A percentile compares a stretch with the other conserved stretches of the same genome.
These are phyloP conservation scores for Selenicereus undatus DNA, from an alignment of 148 eudicot genomes.

Conservation along the genomic window DNA sequence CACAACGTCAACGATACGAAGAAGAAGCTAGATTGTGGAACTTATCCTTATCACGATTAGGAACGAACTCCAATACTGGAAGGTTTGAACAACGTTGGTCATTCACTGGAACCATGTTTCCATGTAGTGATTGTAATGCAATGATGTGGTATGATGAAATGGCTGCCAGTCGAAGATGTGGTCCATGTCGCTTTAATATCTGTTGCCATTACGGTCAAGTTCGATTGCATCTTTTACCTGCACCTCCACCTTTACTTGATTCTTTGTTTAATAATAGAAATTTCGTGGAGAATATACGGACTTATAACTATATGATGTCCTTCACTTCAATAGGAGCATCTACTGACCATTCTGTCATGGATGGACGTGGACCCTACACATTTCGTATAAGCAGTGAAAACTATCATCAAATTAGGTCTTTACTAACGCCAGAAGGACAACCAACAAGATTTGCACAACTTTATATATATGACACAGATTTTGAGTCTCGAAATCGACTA, in stretches of 20 bases:
- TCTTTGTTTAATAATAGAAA: not conserved
- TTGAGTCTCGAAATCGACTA: not conserved
- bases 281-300: not conserved
- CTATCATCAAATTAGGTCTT: not conserved
- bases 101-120: too few species aligned
- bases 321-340: not conserved
- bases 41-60: too few species aligned
- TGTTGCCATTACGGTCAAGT: not conserved
- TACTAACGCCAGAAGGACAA: not conserved
- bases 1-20: not conserved
- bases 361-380: not conserved
- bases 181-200: not conserved
- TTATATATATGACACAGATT: not conserved
- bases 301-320: not conserved
- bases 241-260: not conserved
- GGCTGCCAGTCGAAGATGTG: not conserved
- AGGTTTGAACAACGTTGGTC: too few species aligned
- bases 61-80: too few species aligned
- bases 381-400: not conserved
- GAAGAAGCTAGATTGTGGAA: not conserved
- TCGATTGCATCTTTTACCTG: not conserved
- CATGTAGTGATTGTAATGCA: too few species aligned
- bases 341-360: not conserved
- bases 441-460: not conserved
- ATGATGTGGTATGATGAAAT: not conserved